phyloP scores from a whole-genome alignment of 345 rosid species.

The Bruguiera sexangula region DNA sequence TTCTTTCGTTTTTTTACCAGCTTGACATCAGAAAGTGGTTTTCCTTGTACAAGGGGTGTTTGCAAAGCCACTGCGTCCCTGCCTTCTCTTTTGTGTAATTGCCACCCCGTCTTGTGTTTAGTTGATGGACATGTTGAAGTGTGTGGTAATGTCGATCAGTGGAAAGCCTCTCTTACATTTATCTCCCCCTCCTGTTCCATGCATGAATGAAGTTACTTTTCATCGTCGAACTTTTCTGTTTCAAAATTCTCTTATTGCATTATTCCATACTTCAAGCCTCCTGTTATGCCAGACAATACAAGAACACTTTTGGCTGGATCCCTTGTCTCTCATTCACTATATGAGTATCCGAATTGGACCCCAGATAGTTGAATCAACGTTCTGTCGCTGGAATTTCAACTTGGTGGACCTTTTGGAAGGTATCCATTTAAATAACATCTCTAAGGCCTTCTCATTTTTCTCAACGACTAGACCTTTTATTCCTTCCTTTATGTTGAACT shows the following conservation, averaged over 20 bases:
- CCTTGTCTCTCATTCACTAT: neutral
- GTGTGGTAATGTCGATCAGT: slow-evolving; percentile 24
- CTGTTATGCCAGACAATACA: neutral
- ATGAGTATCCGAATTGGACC: neutral
- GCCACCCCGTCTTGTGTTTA: slow-evolving; percentile 19
- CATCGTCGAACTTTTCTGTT: neutral
- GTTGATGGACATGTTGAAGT: slow-evolving; percentile 22
- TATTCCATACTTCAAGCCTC: neutral
- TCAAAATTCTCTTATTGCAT: neutral
- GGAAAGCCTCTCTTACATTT: slow-evolving; percentile 20
- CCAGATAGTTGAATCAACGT: neutral
- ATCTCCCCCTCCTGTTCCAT: neutral
- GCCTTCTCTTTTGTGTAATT: slow-evolving; percentile 27
- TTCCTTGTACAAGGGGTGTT: slow-evolving; percentile 11
- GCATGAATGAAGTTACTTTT: neutral
- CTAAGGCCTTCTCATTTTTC: too few species aligned
- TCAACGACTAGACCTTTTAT: too few species aligned
- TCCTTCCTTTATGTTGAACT: too few species aligned
- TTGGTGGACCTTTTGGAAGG: too few species aligned
- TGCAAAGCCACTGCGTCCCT: slow-evolving; percentile 20
- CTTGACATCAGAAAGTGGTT: slow-evolving; percentile 23
- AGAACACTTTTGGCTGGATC: neutral
- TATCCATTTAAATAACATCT: too few species aligned
- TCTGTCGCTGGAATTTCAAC: too few species aligned
- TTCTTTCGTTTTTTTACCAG: slow-evolving; percentile 17